A percentile compares a stretch with the other conserved stretches of the same genome.
Conservation (phyloP, 2,329 filamentous ascomycete species). For the Cladobotryum mycophilum region DNA sequence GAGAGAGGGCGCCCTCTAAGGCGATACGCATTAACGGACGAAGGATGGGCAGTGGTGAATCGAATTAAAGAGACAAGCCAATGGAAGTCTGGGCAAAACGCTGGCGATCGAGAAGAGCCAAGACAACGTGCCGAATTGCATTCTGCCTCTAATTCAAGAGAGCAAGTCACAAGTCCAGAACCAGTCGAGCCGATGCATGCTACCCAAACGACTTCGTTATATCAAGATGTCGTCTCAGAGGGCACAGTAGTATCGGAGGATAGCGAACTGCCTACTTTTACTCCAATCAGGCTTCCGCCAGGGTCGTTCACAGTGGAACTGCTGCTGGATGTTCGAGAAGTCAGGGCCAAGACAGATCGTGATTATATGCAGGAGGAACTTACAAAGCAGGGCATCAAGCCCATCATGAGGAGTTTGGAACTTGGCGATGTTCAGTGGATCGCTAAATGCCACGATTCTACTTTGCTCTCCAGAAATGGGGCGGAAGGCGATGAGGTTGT, state of each 20-base stretch:
- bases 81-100: slow-evolving; percentile 23
- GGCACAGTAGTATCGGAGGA: slow-evolving; percentile 26
- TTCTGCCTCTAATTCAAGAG: background rate
- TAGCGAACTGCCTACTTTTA: slow-evolving; percentile 40
- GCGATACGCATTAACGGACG: slow-evolving; percentile 66
- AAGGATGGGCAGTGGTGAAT: slow-evolving; percentile 68
- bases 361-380: slow-evolving; percentile 73
- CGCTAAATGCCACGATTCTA: slow-evolving; percentile 60
- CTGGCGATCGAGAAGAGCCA: slow-evolving; percentile 3
- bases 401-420: slow-evolving; percentile 62
- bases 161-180: background rate
- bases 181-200: background rate
- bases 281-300: slow-evolving; percentile 55
- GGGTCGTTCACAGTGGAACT: slow-evolving; percentile 66
- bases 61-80: slow-evolving; percentile 52
- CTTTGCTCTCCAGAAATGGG: slow-evolving; percentile 49
- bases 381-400: slow-evolving; percentile 55
- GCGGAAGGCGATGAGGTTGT: slow-evolving; percentile 63
- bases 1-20: slow-evolving; percentile 62
- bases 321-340: slow-evolving; percentile 68
- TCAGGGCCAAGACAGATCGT: slow-evolving; percentile 64
- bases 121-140: background rate
- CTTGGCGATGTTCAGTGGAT: slow-evolving; percentile 76
- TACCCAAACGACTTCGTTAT: slow-evolving; percentile 15
- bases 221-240: slow-evolving; percentile 35